Evolutionary conservation across 1,284 basidiomycete species (phyloP), one percentile per base, ranked within the genome.

Genomic region (Papiliotrema laurentii): DNA sequence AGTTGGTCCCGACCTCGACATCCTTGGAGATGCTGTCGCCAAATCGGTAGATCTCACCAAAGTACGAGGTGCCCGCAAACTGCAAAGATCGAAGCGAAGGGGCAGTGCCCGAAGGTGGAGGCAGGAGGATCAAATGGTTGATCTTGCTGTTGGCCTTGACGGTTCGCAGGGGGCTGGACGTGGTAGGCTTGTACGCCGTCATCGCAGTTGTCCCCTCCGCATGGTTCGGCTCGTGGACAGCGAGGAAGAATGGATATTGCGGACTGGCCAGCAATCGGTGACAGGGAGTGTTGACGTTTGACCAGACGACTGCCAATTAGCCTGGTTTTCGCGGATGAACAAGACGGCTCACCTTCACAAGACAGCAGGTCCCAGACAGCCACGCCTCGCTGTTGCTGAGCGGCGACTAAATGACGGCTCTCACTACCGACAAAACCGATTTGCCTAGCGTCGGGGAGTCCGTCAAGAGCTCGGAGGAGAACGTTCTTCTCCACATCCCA

Each of bases 291-390:
- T 7, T 2, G 40, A 25, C 34, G 24, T 25, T 33, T n/a, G 43
- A 34, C 19, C 30, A 49, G n/a, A 37, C 40, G 37, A 43, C 45
- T 51, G 42, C 5, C 10, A 10, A n/a, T 34, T 22, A 46, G 35
- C 18, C 14, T 4, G 10, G 35, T 21, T n/a, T 4, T 9, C 27
- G 43, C 27, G 42, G 28, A 22, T 33, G 16, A 18, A 5, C 22
- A 13, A 16, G 7, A 25, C 16, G 5, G 26, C 80, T 62, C 66
- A 88, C 88, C 82, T 62, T 79, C 78, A 53, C 83, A 84, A 26
- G 77, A 76, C 43, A 94, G 69, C 30, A 94, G 68, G 70, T 96
- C 88, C 90, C 91, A 96, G 37, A 89, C 71, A 24, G 83, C 76
- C 4, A 90, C 60, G 31, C 83, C 81, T 35, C 75, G 68, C 3